Evolutionary conservation across 202 grass and related monocot species (phyloP).

Genomic region (Musa balbisiana): DNA sequence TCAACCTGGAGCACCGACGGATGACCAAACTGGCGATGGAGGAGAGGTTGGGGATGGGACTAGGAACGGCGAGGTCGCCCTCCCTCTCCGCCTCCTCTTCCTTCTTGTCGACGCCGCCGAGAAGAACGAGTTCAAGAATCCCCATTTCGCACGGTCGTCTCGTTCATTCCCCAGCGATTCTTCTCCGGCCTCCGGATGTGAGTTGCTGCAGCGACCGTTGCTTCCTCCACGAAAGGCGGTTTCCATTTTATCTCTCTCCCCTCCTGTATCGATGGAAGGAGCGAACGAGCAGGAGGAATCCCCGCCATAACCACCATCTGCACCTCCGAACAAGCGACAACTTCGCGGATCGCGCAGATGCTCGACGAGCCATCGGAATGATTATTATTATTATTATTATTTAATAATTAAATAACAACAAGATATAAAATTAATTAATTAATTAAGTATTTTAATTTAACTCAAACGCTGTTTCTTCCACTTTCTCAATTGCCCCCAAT

Average conservation of each 20-base stretch:
- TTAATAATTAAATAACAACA: not conserved
- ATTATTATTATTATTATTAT: not conserved
- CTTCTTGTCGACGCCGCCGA: not conserved
- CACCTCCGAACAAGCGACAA: not conserved
- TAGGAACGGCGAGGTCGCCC: not conserved
- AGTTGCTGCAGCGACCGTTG: not conserved
- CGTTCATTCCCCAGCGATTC: not conserved
- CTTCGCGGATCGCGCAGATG: not conserved
- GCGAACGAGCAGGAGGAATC: not conserved
- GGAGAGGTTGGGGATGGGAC: conserved; percentile 45
- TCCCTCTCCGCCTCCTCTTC: conserved; percentile 1
- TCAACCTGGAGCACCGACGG: conserved; percentile 51
- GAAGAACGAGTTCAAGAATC: conserved; percentile 50
- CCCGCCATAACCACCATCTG: not conserved
- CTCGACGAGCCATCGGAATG: too few species aligned
- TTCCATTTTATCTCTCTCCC: not conserved
- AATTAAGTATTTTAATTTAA: too few species aligned
- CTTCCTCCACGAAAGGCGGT: not conserved
- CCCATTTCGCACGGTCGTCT: conserved; percentile 24
- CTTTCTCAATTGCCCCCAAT: too few species aligned
- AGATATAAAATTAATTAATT: too few species aligned
- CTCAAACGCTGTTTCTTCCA: too few species aligned
- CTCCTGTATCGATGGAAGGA: not conserved
- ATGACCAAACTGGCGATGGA: conserved; percentile 50
- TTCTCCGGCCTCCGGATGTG: not conserved